Percentiles rank a stretch among this genome's conserved stretches.
Conservation (phyloP, 129 eudicot species). For the Pittosporum tobira region DNA sequence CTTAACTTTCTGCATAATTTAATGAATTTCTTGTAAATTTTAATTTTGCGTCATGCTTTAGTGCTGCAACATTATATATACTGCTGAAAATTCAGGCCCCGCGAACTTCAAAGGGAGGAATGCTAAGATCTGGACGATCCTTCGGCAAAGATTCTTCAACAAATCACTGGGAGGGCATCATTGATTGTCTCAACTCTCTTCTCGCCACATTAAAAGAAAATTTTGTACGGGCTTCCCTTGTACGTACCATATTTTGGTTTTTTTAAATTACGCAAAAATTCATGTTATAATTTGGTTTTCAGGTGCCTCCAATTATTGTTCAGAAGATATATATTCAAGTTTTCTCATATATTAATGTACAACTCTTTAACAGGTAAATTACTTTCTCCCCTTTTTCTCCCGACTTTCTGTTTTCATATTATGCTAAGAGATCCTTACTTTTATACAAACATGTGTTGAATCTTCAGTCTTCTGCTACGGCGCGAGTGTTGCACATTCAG, state of each 20-base stretch:
- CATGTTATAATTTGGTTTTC: conserved; percentile 7
- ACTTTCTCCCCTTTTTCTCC: neutral
- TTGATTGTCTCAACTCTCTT: conserved; percentile 70
- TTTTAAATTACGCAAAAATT: too few species aligned
- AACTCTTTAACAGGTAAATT: conserved; percentile 69
- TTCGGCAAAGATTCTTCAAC: conserved; percentile 63
- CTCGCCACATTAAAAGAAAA: conserved; percentile 15
- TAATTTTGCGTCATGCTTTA: neutral
- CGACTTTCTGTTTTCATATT: neutral
- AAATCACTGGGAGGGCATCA: conserved; percentile 85
- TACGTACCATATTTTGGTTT: neutral
- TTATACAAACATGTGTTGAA: neutral
- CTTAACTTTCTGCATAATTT: neutral
- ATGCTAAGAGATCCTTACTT: neutral
- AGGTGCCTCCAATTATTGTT: conserved; percentile 73
- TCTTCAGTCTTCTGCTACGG: conserved; percentile 39
- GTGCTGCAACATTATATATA: neutral
- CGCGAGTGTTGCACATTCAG: conserved; percentile 62
- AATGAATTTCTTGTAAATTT: too few species aligned
- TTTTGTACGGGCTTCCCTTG: too few species aligned
- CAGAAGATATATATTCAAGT: conserved; percentile 53
- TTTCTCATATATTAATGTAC: conserved; percentile 63
- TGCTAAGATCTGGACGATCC: conserved; percentile 79
- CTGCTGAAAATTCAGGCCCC: conserved; percentile 55
- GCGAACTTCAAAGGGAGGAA: conserved; percentile 73